Evolutionary conservation across 2,329 filamentous ascomycete species (phyloP), one percentile per base, ranked within the genome.

Genomic region (Rutstroemia sp.): DNA sequence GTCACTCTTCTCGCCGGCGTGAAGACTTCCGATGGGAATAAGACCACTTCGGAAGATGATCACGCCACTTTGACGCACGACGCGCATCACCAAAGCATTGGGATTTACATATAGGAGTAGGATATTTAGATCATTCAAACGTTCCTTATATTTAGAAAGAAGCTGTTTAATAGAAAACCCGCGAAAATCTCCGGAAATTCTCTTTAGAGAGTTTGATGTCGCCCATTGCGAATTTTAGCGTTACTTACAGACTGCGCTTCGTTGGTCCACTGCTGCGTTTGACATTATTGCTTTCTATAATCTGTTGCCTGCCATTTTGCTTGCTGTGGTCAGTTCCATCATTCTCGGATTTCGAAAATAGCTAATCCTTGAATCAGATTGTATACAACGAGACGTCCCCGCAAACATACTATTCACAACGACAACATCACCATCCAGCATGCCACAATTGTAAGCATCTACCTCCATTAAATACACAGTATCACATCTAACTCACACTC

Each of bases 1-100:
- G 8, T 19, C 17, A 48, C 17, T 23, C 17, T 49, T 9, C 14
- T 21, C 40, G 34, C 14, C 8, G 34, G 25, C 9, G 8, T 5
- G 21, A 49, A 42, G n/a, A 27, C 7, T 30, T 54, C 19, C 36
- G 14, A 49, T 9, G 10, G 21, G 19, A 39, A 49, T 49, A 46
- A 54, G 38, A 47, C 52, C 52, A 54, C 19, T n/a, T 54, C 19
- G 48, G 34, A 38, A 42, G 5, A 27, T 30, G 12, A 54, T 54
- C 52, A 54, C 45, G 52, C 52, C 52, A 54, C 52, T 54, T 42
- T 49, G 23, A 49, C 45, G 27, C 2, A 3, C 39, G 16, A 19
- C 16, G n/a, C 17, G 17, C 21, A 23, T 19, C 9, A 7, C 17
- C 17, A 44, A 21, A 19, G 10, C 2, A 17, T 23, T 44, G 17